phyloP scores from a whole-genome alignment of 2,329 filamentous ascomycete species.

The Metarhizium anisopliae region DNA sequence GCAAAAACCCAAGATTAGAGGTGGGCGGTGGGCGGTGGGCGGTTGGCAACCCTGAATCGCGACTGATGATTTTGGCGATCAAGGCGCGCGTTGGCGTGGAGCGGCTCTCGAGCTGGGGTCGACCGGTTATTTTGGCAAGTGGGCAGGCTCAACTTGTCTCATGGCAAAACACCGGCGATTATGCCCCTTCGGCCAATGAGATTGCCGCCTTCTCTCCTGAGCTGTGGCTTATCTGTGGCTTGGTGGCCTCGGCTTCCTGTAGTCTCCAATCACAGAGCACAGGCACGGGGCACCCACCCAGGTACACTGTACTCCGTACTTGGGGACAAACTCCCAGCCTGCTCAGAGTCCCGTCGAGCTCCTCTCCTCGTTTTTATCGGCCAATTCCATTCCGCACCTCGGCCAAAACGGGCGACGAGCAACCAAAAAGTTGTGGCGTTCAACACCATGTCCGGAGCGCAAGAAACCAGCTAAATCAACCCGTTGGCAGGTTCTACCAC shows the following conservation, averaged over 20 bases:
- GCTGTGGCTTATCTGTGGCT: not conserved
- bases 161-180: not conserved
- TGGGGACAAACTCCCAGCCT: not conserved
- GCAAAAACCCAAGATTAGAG: constrained; percentile 5
- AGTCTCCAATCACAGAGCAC: not conserved
- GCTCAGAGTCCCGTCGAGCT: not conserved
- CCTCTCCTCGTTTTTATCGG: not conserved
- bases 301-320: not conserved
- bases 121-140: constrained; percentile 6
- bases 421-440: not conserved
- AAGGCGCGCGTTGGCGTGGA: constrained; percentile 9
- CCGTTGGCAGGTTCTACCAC: not conserved
- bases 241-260: not conserved
- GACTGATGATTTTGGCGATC: constrained; percentile 3
- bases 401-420: not conserved
- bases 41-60: constrained; percentile 1
- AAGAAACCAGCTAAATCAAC: not conserved
- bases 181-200: not conserved
- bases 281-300: no score
- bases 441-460: not conserved
- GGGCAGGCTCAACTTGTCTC: not conserved
- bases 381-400: not conserved
- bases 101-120: constrained; percentile 2
- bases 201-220: not conserved
- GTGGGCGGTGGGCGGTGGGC: constrained; percentile 1